Base-by-base conservation (phyloP, 192 early-diverging fungal genomes). In the Radiomyces spectabilis region DNA sequence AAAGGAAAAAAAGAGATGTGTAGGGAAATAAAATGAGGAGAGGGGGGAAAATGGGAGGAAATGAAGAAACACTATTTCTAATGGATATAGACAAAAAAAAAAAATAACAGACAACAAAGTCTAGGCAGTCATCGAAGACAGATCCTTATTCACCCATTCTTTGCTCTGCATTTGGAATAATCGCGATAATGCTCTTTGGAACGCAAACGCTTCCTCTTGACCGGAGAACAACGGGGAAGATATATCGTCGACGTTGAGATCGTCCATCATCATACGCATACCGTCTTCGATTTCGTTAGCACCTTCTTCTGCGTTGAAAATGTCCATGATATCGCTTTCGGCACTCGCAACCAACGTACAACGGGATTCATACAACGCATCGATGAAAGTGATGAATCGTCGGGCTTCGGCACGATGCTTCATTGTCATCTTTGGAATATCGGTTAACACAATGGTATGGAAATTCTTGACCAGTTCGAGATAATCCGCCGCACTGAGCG, bases 201-300 rank as follows among this genome's bases (percentile, higher is more conserved):
- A 95, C 12, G 95, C 94, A 84, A 98, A 98, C 9, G 84, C 81
- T 62, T 98, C 95, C 65, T 98, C 95, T 38, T 91, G 84, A 18
- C 91, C 91, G 21, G 84, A 78, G 56, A 89, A 88, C 22, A 88
- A 77, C 2, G 87, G 73, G 51, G 70, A 77, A 25, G 72, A 71
- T 31, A 75, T 57, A 34, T 73, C 62, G 18, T 66, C 61, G 29
- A 80, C 34, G 33, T 68, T 68, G 26, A 82, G 39, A 39, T 77
- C 75, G 58, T 81, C 75, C 79, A 87, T 85, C 62, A 87, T 68
- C 52, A 73, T 48, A 18, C 81, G 57, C 53, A 86, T 77, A 2
- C 48, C 63, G 1, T 70, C 61, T 4, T 70, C 63, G 21, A 63
- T 39, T 22, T 68, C 52, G 21, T 72, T 73, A 19, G 51, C 50